Evolutionary conservation across 1,139 yeast genomes (phyloP), one percentile per base, ranked within the genome.

Genomic region (Candida tropicalis): DNA sequence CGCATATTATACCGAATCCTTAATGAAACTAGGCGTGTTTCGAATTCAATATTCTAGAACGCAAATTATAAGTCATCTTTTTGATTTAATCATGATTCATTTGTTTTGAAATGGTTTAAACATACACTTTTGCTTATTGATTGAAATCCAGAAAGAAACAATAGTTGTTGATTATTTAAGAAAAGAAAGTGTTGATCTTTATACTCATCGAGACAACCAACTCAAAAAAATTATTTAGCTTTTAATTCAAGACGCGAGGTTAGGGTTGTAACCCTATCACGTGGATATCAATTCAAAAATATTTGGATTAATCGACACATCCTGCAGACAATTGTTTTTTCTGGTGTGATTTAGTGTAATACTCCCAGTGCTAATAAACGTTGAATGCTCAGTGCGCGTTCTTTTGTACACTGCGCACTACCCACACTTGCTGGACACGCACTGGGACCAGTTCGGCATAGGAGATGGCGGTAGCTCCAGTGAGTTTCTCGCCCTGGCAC

Each of bases 21-120:
- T 55, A 49, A 55, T 59, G 76, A 67, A 70, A 72, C 77, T 68
- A 70, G 79, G 79, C 79, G 60, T 66, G 78, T 72, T 60, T 64
- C 78, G 56, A 59, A 52, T 50, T 48, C 46, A 49, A 47, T 54
- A 62, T 73, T 67, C 77, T 73, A 63, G 75, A 73, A 73, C 79
- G 79, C 79, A 73, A 73, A 73, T 73, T 73, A 73, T 66, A 46
- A 54, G 65, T 73, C 79, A 73, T 73, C 78, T n/a, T n/a, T n/a
- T n/a, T n/a, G n/a, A n/a, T n/a, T n/a, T 7, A 15, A 26, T 18
- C 10, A 11, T 18, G 13, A 11, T 20, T 4, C 23, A 20, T 11
- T 17, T 29, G 22, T 4, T 13, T 11, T n/a, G n/a, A n/a, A 29
- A n/a, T 16, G 8, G 8, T 15, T 27, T 17, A 26, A 35, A 35